Base-by-base conservation (phyloP, 345 rosid genomes). In the Corchorus capsularis region DNA sequence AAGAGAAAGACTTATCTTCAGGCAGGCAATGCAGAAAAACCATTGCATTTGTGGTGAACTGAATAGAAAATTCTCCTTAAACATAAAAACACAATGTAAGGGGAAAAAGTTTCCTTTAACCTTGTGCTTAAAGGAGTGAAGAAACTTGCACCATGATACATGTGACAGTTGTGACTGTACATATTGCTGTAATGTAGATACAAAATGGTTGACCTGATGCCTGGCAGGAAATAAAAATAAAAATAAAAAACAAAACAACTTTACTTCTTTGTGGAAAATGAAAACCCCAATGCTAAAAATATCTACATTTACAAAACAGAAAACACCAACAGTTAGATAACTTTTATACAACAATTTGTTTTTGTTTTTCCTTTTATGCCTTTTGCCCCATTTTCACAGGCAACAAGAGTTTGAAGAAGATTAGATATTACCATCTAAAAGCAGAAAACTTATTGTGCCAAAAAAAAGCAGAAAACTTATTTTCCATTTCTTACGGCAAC, bases 81-180 rank as follows among this genome's bases (percentile, higher is more conserved):
- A 19, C 19, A 49, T 37, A 54, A 20, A 64, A 43, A 59, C 57
- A 16, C 6, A 16, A 54, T 17, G 4, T 13, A 13, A 37, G 78
- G 13, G 27, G 78, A 57, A 45, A 69, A 52, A 53, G 17, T 27
- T 79, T 70, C 22, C 19, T 4, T 76, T 73, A 68, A 96, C 99
- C 98, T 92, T 91, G 86, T 88, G 80, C 73, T 89, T 86, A 60
- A 92, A 90, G 81, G 92, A 87, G 78, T 91, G 91, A 79, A 88
- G 94, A 82, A 96, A 89, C 82, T 81, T 87, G 80, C 90, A 83
- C 99, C 99, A 93, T 63, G 99, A 96, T 79, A 91, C 87, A 52
- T 93, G 93, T 59, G 98, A 92, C 78, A 96, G 82, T 60, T 96
- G 96, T 17, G 94, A 93, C 72, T 89, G 94, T 83, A 96, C 89